Evolutionary conservation across 805 yeast species (phyloP).

Genomic region (Naumovozyma dairenensis): DNA sequence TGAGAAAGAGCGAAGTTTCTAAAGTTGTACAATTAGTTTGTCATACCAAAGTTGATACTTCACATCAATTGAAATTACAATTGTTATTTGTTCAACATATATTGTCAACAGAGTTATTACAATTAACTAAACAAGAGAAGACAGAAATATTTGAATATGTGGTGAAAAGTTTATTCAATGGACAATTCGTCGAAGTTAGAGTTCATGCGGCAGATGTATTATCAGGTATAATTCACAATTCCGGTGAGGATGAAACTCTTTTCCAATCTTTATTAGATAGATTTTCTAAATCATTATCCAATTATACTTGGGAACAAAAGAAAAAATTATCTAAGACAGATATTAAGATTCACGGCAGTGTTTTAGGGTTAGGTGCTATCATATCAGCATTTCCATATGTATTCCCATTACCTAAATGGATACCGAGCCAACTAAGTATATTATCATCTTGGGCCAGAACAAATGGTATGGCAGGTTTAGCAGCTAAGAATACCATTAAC

Average conservation of each 20-base stretch:
- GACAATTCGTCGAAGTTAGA: slow-evolving; percentile 63
- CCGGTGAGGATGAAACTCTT: slow-evolving; percentile 34
- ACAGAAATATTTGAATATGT: slow-evolving; percentile 41
- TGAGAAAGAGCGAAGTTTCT: slow-evolving; percentile 33
- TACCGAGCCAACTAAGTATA: slow-evolving; percentile 60
- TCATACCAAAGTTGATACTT: slow-evolving; percentile 33
- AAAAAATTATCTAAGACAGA: slow-evolving; percentile 32
- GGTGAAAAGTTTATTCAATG: slow-evolving; percentile 41
- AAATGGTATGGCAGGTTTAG: slow-evolving; percentile 69
- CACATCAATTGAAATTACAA: slow-evolving; percentile 57
- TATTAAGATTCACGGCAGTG: slow-evolving; percentile 66
- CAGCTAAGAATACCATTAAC: slow-evolving; percentile 74
- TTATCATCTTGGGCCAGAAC: slow-evolving; percentile 66
- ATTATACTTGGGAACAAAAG: slow-evolving; percentile 21
- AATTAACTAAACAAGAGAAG: slow-evolving; percentile 40
- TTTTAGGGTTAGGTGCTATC: slow-evolving; percentile 80
- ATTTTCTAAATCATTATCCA: slow-evolving; percentile 29
- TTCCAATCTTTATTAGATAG: slow-evolving; percentile 31
- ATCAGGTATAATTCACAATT: slow-evolving; percentile 70
- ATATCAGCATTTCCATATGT: slow-evolving; percentile 82
- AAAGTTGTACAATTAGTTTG: slow-evolving; percentile 37
- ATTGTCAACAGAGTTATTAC: slow-evolving; percentile 57
- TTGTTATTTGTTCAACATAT: slow-evolving; percentile 64
- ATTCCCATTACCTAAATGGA: slow-evolving; percentile 88
- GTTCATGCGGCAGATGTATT: slow-evolving; percentile 62